These are phyloP conservation scores for Diplogelasinospora grovesii DNA, from an alignment of 495 filamentous ascomycete genomes.

Conservation along the genomic window DNA sequence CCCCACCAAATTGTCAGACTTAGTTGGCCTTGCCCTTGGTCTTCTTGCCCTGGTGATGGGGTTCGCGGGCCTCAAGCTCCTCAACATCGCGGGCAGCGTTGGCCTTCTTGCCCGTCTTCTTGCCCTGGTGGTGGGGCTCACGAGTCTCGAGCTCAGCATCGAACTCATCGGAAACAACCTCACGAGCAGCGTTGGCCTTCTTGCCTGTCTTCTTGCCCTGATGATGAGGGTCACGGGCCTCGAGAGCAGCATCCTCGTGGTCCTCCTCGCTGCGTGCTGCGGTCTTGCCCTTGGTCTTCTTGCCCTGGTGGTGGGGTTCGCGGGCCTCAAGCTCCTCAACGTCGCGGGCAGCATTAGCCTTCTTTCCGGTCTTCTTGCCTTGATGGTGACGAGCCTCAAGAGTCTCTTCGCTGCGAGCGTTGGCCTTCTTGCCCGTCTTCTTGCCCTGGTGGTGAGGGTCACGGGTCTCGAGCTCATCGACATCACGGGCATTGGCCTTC, in stretches of 20 bases:
- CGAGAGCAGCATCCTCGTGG: conserved; percentile 6
- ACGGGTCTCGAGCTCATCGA: conserved; percentile 7
- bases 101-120: too few relatives aligned
- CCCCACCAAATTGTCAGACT: too few relatives aligned
- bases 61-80: too few relatives aligned
- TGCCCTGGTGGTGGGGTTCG: conserved; percentile 17
- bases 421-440: background rate
- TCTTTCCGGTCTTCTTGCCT: conserved; percentile 19
- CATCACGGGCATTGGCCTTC: conserved; percentile 7
- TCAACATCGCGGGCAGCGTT: too few relatives aligned
- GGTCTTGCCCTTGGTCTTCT: conserved; percentile 11
- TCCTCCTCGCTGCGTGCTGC: conserved; percentile 1
- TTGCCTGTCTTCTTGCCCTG: conserved; percentile 12
- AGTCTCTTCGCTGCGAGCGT: background rate
- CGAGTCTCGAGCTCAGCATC: background rate
- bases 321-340: background rate
- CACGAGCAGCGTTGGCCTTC: background rate
- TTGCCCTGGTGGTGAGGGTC: conserved; percentile 14
- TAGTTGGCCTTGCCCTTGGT: too few relatives aligned
- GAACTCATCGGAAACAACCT: too few relatives aligned
- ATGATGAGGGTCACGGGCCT: conserved; percentile 12
- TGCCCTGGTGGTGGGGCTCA: background rate
- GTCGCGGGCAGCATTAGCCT: conserved; percentile 9
- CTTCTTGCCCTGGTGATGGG: too few relatives aligned
- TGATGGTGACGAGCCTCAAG: conserved; percentile 3